phyloP scores from a whole-genome alignment of 2,329 filamentous ascomycete genomes.

The Penicillium sp. region DNA sequence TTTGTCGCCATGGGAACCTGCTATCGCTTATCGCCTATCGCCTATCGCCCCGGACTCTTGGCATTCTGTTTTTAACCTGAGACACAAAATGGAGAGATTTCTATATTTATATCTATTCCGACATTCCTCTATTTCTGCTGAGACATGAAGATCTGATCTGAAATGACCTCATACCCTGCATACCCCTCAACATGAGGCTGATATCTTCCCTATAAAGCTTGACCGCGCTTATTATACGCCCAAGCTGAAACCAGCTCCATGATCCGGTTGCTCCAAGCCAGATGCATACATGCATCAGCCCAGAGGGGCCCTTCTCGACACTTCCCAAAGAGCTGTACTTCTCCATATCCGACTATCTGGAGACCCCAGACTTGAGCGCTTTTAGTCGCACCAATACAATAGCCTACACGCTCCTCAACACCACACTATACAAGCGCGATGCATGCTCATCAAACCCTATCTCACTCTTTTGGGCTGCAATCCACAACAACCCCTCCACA shows the following conservation, averaged over 20 bases:
- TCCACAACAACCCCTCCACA: conserved; percentile 9
- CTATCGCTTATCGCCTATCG: not conserved
- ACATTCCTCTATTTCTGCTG: not conserved
- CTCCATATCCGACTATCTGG: conserved; percentile 15
- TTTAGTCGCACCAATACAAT: conserved; percentile 14
- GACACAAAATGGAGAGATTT: not conserved
- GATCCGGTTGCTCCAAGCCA: not conserved
- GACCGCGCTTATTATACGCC: not conserved
- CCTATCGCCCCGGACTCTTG: conserved; percentile 7
- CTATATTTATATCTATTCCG: not conserved
- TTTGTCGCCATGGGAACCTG: conserved; percentile 9
- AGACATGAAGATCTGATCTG: not conserved
- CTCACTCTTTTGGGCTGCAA: conserved; percentile 26
- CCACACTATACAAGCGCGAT: conserved; percentile 20
- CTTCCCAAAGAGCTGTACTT: conserved; percentile 20
- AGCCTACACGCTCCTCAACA: conserved; percentile 17
- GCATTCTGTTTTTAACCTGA: not conserved
- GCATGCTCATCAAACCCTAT: conserved; percentile 1
- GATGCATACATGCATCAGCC: conserved; percentile 7
- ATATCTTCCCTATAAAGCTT: not conserved
- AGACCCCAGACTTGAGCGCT: conserved; percentile 16
- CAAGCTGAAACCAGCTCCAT: not conserved
- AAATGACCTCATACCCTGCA: not conserved
- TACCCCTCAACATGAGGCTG: not conserved
- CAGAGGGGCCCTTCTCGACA: conserved; percentile 3